Base-by-base conservation (phyloP, 768 basidiomycete species). In the Megacollybia marginata region DNA sequence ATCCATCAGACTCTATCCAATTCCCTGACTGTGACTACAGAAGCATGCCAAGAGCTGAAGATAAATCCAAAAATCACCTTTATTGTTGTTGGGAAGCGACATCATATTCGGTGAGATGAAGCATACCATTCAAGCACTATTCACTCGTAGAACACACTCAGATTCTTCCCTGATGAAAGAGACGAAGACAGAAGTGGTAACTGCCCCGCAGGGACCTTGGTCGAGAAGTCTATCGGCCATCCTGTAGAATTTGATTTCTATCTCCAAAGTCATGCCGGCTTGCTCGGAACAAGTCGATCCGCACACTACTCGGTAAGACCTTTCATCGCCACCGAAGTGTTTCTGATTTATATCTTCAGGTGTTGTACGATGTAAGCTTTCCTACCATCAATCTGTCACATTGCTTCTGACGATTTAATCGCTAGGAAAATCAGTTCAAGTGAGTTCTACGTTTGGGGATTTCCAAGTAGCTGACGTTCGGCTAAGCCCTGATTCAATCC, bases 201-300 rank as follows among this genome's bases (percentile, higher is more conserved):
- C 57, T 83, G 80, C 55, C 78, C 75, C 1, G 86, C 89, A 0
- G 89, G 89, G 8, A 87, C 87, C 0, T 85, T 92, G 12, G 75
- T 89, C 19, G 89, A 92, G 57, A 69, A 69, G 2, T 82, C 79
- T 4, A 79, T 89, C 40, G 74, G 76, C 0, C 83, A 86, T 56
- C 85, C 87, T 0, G 75, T 76, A 1, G 85, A 88, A 48, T 82
- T 83, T 34, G 89, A 92, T 55, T 92, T 80, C 62, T 90, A 86
- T 56, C 70, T 92, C 4, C 82, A 82, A 57, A 84, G 82, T 47
- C 89, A 92, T 50, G 85, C 77, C 0, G 88, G 87, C 11, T 66
- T 91, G 2, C 71, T 88, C 1, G 89, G 89, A 8, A 92, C 88
- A 0, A 87, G 84, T 49, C 62, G 74, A 9, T 68, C 73, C 0